Base-by-base conservation (phyloP, 2,329 filamentous ascomycete species). In the Colletotrichum sansevieriae region DNA sequence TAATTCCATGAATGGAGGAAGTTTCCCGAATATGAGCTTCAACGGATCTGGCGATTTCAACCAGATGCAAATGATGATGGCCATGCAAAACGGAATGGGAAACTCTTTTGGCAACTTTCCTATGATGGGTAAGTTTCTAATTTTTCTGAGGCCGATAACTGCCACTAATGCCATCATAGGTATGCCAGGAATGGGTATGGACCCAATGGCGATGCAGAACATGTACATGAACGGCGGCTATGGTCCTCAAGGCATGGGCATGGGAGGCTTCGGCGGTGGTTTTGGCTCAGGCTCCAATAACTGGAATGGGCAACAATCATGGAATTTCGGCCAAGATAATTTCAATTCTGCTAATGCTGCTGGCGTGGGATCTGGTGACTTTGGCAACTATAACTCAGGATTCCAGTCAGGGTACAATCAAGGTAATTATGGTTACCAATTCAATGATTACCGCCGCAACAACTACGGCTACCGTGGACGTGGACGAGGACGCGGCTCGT, bases 321-420 rank as follows among this genome's bases (percentile, higher is more conserved):
- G 91, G 91, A 92, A 91, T 90, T 88, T 89, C 86, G 88, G 89
- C 86, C 91, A 92, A 91, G 91, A 93, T 93, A 94, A 93, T 91
- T 93, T 89, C 90, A 94, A 90, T 90, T 84, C 91, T 88, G 87
- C 89, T 92, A 93, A 89, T 92, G 90, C 89, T 88, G 87, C 88
- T 87, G 89, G 90, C 86, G 92, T 92, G 88, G 90, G 89, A 83
- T 86, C 87, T 86, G 90, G 90, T 92, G 91, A 93, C 84, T 93
- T 88, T 89, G 91, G 91, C 84, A 87, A 88, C 84, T 90, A 91
- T 88, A 91, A 92, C 86, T 86, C 89, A 86, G 90, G 90, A 84
- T 93, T 88, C 85, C 87, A 87, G 81, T 91, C 90, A 90, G 92
- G 88, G 84, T 91, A 85, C 88, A 91, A 90, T 88, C 89, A 91